Base-by-base conservation (phyloP, 2,329 filamentous ascomycete species). In the Exserohilum turcica region DNA sequence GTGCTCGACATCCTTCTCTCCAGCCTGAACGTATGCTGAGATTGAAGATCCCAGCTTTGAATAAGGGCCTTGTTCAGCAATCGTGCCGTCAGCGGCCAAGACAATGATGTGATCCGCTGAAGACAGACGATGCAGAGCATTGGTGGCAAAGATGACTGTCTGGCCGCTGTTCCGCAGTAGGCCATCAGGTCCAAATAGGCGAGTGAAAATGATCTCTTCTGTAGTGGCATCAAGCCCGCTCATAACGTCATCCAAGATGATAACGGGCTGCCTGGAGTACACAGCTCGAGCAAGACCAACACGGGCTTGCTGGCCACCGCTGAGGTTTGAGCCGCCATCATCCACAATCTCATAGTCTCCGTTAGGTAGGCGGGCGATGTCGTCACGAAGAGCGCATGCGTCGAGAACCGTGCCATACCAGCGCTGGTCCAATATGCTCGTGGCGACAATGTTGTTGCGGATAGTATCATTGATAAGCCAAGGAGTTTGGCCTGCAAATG, bases 241-340 rank as follows among this genome's bases (percentile, higher is more conserved):
- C 10, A 81, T 68, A 6, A 78, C 73, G 56, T 82, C 79, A 52
- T 81, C 79, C 12, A 82, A 64, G 6, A 82, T 64, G 21, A 81
- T 60, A 13, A 78, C 62, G 15, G 70, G 64, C 36, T 70, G 69
- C 19, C 74, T 69, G 7, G 77, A 73, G 61, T 82, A 82, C 3
- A 81, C 66, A n/a, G 80, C 79, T 38, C 80, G 72, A 19, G 80
- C 79, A 6, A 82, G 71, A 10, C 77, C 43, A 48, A 81, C 72
- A 29, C 79, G 72, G 52, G 80, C 77, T 47, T 76, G 76, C 56
- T 82, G 80, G 3, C 80, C 80, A 15, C 79, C 78, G 59, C 77
- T 79, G 6, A 82, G 71, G 6, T 73, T 70, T 35, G 79, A 67
- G 9, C 80, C 79, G 48, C 77, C 76, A 58, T 74, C 79, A 18